phyloP scores from a whole-genome alignment of 2,329 filamentous ascomycete species.

The Drechslerella dactyloides region DNA sequence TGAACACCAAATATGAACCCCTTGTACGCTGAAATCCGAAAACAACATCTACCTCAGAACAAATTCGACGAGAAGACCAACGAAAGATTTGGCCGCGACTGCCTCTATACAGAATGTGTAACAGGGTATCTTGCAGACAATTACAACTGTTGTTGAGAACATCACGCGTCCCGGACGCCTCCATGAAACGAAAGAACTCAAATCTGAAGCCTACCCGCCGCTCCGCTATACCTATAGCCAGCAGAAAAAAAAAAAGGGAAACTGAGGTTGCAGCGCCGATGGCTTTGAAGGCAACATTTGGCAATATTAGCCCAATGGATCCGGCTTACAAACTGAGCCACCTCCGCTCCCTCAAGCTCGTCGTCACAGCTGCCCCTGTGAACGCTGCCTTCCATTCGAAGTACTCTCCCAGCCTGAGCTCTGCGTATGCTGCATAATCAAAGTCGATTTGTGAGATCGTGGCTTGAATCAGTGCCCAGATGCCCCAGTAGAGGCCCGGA shows the following conservation, averaged over 20 bases:
- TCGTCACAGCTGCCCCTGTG: conserved; percentile 8
- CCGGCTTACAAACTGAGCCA: conserved; percentile 44
- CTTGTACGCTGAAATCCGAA: neutral
- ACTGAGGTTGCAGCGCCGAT: too few species aligned
- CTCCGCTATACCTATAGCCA: neutral
- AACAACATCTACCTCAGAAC: neutral
- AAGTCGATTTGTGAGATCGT: conserved; percentile 95
- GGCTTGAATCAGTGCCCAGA: conserved; percentile 94
- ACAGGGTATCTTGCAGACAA: conserved; percentile 45
- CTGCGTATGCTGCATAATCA: conserved; percentile 91
- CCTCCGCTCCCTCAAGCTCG: conserved; percentile 40
- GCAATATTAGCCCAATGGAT: neutral
- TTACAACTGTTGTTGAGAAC: conserved; percentile 49
- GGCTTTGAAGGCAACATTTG: neutral
- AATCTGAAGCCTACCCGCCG: neutral
- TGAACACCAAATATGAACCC: conserved; percentile 31
- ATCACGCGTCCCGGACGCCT: conserved; percentile 38
- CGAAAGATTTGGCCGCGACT: neutral
- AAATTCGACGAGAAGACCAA: neutral
- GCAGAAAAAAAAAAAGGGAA: conserved; percentile 2
- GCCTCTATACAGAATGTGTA: conserved; percentile 6
- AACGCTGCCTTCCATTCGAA: conserved; percentile 75
- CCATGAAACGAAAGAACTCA: conserved; percentile 10
- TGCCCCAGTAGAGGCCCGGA: conserved; percentile 88
- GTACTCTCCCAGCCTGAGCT: conserved; percentile 85